phyloP scores from a whole-genome alignment of 2,329 filamentous ascomycete genomes.

The Fusarium drepaniforme region DNA sequence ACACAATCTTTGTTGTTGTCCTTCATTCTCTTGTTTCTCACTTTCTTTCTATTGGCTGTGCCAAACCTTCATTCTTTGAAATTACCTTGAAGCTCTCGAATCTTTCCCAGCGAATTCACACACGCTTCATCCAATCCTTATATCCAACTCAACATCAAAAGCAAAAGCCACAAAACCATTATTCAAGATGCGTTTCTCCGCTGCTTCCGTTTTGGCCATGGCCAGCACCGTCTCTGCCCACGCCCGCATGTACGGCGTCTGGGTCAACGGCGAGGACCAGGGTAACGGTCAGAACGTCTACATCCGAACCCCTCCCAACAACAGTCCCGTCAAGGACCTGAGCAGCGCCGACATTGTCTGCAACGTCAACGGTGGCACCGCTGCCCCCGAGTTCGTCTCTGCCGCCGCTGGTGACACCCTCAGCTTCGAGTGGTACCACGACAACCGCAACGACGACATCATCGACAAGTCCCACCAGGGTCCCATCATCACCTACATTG shows the following conservation, averaged over 20 bases:
- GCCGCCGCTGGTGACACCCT: constrained; percentile 62
- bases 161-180: constrained; percentile 22
- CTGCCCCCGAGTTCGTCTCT: constrained; percentile 53
- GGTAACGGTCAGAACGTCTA: constrained; percentile 56
- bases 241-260: constrained; percentile 60
- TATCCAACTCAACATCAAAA: constrained; percentile 11
- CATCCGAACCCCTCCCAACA: constrained; percentile 59
- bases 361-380: constrained; percentile 56
- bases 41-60: constrained; percentile 47
- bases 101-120: constrained; percentile 20
- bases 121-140: constrained; percentile 43
- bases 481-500: constrained; percentile 66
- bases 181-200: constrained; percentile 52
- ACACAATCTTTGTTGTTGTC: constrained; percentile 35
- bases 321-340: constrained; percentile 60
- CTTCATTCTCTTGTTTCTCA: constrained; percentile 37
- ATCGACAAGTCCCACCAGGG: constrained; percentile 66
- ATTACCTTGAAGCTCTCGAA: constrained; percentile 28
- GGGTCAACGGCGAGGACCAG: constrained; percentile 60
- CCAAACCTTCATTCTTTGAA: constrained; percentile 45
- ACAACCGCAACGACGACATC: constrained; percentile 63
- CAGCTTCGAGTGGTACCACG: constrained; percentile 64
- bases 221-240: constrained; percentile 57
- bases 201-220: constrained; percentile 51
- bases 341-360: constrained; percentile 56